Evolutionary conservation across 352 stramenopile species (phyloP).

Genomic region (Pythium chondricola): DNA sequence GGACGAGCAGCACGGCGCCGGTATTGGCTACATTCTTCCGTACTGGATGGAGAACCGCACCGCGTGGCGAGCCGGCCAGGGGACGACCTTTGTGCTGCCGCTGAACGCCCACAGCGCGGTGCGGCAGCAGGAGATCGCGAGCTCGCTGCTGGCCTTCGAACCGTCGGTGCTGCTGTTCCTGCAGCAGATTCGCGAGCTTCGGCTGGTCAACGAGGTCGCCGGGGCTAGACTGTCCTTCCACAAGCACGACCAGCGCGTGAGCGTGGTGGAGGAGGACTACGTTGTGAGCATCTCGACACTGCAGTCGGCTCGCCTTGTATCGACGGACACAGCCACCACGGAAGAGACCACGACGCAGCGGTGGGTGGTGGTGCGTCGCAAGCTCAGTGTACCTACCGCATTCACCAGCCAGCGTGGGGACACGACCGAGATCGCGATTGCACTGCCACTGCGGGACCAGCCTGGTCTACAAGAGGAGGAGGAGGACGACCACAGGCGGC

Average conservation of each 20-base stretch:
- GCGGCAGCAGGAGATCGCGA: constrained; percentile 45
- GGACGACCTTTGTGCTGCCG: constrained; percentile 74
- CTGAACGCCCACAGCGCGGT: constrained; percentile 45
- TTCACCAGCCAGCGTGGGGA: constrained; percentile 16
- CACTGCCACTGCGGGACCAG: constrained; percentile 29
- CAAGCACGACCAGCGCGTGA: constrained; percentile 24
- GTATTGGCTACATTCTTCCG: constrained; percentile 74
- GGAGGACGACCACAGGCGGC: constrained; percentile 2
- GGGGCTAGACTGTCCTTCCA: constrained; percentile 31
- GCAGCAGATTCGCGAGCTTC: constrained; percentile 56
- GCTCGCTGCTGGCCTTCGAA: constrained; percentile 61
- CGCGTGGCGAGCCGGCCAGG: constrained; percentile 32
- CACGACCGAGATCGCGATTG: constrained; percentile 53
- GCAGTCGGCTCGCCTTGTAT: neutral
- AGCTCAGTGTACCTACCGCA: constrained; percentile 19
- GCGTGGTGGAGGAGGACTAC: neutral
- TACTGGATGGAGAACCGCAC: constrained; percentile 59
- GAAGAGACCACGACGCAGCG: constrained; percentile 27
- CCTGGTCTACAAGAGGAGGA: constrained; percentile 11
- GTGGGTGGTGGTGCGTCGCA: constrained; percentile 57
- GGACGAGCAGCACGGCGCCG: constrained; percentile 29
- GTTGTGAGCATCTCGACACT: constrained; percentile 12
- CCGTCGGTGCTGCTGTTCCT: constrained; percentile 79
- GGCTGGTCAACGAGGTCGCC: constrained; percentile 38
- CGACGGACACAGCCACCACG: neutral